Evolutionary conservation across 169 alveolate genomes (phyloP).

Genomic region (Plasmodium adleri): DNA sequence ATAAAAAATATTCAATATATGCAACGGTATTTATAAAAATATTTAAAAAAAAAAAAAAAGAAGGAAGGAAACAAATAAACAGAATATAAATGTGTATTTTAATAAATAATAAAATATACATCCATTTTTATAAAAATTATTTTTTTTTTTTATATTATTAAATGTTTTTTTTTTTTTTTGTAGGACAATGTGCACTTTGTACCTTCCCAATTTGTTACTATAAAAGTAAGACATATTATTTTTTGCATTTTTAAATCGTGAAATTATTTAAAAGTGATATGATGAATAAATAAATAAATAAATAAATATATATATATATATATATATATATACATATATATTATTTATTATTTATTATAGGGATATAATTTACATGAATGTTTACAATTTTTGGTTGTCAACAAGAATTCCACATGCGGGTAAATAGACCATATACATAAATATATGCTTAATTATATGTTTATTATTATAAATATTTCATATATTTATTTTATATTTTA

Average conservation of each 20-base stretch:
- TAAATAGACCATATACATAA: not conserved
- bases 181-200: conserved; percentile 17
- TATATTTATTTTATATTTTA: not conserved
- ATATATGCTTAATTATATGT: not conserved
- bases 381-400: conserved; percentile 31
- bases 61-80: not conserved
- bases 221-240: conserved; percentile 9
- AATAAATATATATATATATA: not conserved
- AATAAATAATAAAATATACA: not conserved
- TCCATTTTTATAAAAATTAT: too few relatives aligned
- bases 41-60: not conserved
- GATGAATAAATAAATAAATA: not conserved
- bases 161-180: not conserved
- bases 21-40: conserved; percentile 6
- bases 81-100: not conserved
- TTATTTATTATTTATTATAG: conserved; percentile 11
- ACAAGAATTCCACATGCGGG: conserved; percentile 41
- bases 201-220: conserved; percentile 35
- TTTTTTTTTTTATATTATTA: not conserved
- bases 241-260: not conserved
- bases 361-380: conserved; percentile 50
- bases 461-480: not conserved
- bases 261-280: not conserved
- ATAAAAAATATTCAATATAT: conserved; percentile 40
- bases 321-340: conserved; percentile 11